A percentile compares a stretch with the other conserved stretches of the same genome.
Evolutionary conservation across 73 alveolate species (phyloP).

Genomic region (Diophrys sp.): DNA sequence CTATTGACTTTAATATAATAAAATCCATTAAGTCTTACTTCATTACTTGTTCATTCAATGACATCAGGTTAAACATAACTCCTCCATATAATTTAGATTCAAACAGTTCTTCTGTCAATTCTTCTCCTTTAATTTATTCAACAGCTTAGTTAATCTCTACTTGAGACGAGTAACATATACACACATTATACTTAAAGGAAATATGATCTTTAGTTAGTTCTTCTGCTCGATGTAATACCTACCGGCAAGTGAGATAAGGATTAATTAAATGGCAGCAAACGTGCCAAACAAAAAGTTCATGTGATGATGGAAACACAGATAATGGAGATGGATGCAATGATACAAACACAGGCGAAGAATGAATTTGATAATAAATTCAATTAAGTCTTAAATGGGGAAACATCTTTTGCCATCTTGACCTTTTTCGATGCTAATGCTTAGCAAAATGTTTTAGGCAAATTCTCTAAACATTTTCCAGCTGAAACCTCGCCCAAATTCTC

Average conservation of each 20-base stretch:
- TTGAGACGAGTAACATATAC: constrained; percentile 77
- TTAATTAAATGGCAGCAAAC: too few relatives aligned
- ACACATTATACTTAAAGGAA: constrained; percentile 57
- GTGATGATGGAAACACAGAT: too few relatives aligned
- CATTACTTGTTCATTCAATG: constrained; percentile 80
- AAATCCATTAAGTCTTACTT: constrained; percentile 68
- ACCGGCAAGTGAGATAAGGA: constrained; percentile 60
- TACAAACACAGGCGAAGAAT: too few relatives aligned
- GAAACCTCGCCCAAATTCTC: too few relatives aligned
- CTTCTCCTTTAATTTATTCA: constrained; percentile 3
- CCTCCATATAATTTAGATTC: constrained; percentile 77
- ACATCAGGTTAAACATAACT: constrained; percentile 73
- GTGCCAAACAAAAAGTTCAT: too few relatives aligned
- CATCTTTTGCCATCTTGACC: too few relatives aligned
- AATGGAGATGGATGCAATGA: too few relatives aligned
- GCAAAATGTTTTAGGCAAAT: too few relatives aligned
- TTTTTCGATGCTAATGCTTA: too few relatives aligned
- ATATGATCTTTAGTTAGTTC: constrained; percentile 64
- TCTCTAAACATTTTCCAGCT: too few relatives aligned
- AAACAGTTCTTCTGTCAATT: constrained; percentile 52
- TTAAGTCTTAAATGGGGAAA: too few relatives aligned
- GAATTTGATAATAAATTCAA: too few relatives aligned
- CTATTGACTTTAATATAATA: constrained; percentile 65
- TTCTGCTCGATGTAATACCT: constrained; percentile 54
- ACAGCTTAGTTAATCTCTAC: constrained; percentile 28